Evolutionary conservation across 495 filamentous ascomycete genomes (phyloP).

Genomic region (Xylaria intraflava): DNA sequence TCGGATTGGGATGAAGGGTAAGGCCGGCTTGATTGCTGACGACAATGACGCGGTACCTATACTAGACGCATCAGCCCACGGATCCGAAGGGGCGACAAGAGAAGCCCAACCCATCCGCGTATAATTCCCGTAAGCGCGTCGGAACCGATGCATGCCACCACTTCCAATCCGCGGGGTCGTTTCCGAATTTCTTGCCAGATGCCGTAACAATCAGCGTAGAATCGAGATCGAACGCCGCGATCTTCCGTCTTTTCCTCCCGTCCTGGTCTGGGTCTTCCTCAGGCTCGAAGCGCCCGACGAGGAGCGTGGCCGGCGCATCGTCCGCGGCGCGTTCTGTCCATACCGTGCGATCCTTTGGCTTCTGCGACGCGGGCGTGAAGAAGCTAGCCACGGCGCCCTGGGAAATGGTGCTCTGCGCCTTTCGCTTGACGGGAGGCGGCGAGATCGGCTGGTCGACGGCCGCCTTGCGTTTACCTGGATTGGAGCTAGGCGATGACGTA

Average conservation of each 20-base stretch:
- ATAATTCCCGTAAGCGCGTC: constrained; percentile 52
- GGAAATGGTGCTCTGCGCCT: constrained; percentile 65
- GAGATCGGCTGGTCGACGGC: constrained; percentile 36
- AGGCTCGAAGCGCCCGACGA: constrained; percentile 66
- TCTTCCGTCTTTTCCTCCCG: constrained; percentile 43
- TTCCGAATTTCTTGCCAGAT: constrained; percentile 73
- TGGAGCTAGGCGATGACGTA: background rate
- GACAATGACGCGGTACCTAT: constrained; percentile 68
- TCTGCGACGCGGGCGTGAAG: constrained; percentile 83
- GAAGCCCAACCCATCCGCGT: constrained; percentile 34
- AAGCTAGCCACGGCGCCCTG: constrained; percentile 70
- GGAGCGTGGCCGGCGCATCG: constrained; percentile 47
- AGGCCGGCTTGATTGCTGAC: constrained; percentile 86
- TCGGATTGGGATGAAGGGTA: constrained; percentile 57
- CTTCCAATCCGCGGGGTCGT: constrained; percentile 74
- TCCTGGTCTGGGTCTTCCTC: constrained; percentile 22
- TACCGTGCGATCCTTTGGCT: constrained; percentile 67
- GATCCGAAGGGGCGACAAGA: background rate
- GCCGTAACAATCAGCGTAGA: constrained; percentile 75
- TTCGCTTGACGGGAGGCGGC: constrained; percentile 54
- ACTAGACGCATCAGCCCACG: background rate
- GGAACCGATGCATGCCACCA: constrained; percentile 85
- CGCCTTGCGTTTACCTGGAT: constrained; percentile 21
- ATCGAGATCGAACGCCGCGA: constrained; percentile 92
- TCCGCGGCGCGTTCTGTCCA: constrained; percentile 59